Evolutionary conservation across 2,329 filamentous ascomycete genomes (phyloP), one percentile per base, ranked within the genome.

Genomic region (Tolypocladium pustulatum): DNA sequence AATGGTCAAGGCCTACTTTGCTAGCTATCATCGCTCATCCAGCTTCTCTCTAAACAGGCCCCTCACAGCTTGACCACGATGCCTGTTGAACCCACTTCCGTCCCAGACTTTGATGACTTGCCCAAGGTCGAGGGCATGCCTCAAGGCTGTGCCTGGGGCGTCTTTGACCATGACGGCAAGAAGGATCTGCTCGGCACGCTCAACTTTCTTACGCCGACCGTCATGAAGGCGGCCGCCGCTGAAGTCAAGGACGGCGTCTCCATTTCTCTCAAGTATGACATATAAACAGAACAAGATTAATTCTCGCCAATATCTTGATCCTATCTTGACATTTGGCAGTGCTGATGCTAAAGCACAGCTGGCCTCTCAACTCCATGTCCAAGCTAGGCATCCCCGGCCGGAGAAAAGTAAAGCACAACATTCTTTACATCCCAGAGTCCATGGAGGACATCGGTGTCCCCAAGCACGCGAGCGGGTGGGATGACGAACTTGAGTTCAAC

Each of bases 401-500:
- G 53, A 73, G 69, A 54, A 56, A 61, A 1, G 65, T 72, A 0
- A 66, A 66, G 7, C 77, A 79, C 60, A 73, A 67, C 1, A 63
- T 74, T 25, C 61, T 71, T 25, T 69, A 72, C 7, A 65, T 78
- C 15, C 62, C 59, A 7, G 63, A 64, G 17, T 46, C 58, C 53
- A 62, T 61, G 58, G 37, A 49, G 8, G 8, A 25, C n/a, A 41
- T 41, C 17, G 38, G 30, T 13, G 4, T 66, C 64, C 13, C 60
- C 63, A 12, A 64, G 57, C 8, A 41, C 60, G 52, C 34, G 22
- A 49, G 32, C 7, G 70, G 71, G 32, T 78, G 75, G 69, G 78
- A 82, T 36, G 79, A 82, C 57, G 75, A 81, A 61, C 64, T 83
- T 8, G 69, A 72, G 3, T 77, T 85, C 70, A 84, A 84, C 66